phyloP scores from a whole-genome alignment of 2,329 filamentous ascomycete species.

The Pseudogymnoascus sp. region DNA sequence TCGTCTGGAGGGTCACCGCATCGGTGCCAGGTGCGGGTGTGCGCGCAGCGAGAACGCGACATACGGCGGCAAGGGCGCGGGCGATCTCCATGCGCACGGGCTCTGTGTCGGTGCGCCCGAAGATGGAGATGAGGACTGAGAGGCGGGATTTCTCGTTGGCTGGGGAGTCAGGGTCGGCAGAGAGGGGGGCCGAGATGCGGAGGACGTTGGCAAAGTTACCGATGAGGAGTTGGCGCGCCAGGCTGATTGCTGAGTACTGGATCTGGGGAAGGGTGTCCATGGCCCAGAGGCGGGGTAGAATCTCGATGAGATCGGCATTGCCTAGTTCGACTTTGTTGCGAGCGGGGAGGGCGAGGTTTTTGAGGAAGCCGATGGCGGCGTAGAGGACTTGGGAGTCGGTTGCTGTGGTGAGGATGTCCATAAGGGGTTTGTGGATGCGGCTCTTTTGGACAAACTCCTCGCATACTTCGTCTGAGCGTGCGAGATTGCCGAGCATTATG shows the following conservation, averaged over 20 bases:
- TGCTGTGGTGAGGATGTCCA: conserved; percentile 37
- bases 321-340: conserved; percentile 48
- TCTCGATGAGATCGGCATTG: conserved; percentile 38
- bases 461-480: conserved; percentile 50
- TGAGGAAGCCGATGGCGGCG: conserved; percentile 52
- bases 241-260: conserved; percentile 52
- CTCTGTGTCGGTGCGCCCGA: conserved; percentile 40
- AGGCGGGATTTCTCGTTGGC: conserved; percentile 31
- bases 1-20: conserved; percentile 20
- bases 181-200: conserved; percentile 39
- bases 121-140: conserved; percentile 35
- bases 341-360: conserved; percentile 54
- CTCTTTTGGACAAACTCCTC: conserved; percentile 41
- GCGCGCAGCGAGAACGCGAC: conserved; percentile 46
- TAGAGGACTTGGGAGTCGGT: conserved; percentile 48
- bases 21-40: conserved; percentile 26
- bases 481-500: conserved; percentile 54
- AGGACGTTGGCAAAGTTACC: conserved; percentile 46
- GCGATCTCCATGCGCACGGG: conserved; percentile 55
- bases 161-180: conserved; percentile 30
- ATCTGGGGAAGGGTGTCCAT: conserved; percentile 49
- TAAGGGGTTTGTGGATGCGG: conserved; percentile 39
- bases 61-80: conserved; percentile 45
- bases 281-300: conserved; percentile 48
- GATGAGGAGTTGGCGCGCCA: conserved; percentile 49